phyloP scores from a whole-genome alignment of 805 yeast species.

The Myxozyma lipomycoides region DNA sequence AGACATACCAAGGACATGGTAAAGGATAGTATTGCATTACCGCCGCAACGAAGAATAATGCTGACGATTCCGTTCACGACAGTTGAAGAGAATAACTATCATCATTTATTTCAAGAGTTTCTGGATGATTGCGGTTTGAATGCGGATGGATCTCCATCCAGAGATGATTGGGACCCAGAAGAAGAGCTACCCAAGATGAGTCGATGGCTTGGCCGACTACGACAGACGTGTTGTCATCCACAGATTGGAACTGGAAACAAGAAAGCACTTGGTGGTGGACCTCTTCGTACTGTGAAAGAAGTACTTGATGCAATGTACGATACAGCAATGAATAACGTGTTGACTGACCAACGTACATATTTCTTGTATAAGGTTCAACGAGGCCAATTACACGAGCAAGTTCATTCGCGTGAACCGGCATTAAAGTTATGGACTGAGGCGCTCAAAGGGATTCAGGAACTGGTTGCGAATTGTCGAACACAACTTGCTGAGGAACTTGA shows the following conservation, averaged over 20 bases:
- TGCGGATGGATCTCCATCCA: conserved; percentile 19
- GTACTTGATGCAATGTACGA: conserved; percentile 64
- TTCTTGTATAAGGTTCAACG: conserved; percentile 48
- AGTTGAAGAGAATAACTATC: conserved; percentile 80
- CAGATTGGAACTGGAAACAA: conserved; percentile 33
- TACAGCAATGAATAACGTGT: conserved; percentile 49
- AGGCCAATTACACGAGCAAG: conserved; percentile 67
- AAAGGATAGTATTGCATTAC: conserved; percentile 66
- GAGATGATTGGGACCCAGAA: conserved; percentile 22
- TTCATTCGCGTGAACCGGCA: conserved; percentile 51
- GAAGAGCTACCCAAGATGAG: conserved; percentile 39
- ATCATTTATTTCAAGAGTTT: conserved; percentile 59
- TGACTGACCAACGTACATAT: conserved; percentile 48
- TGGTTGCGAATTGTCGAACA: conserved; percentile 27
- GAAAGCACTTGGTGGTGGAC: conserved; percentile 34
- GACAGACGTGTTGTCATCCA: conserved; percentile 85
- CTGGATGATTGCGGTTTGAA: conserved; percentile 47
- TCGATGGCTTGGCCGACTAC: conserved; percentile 61
- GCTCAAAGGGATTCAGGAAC: conserved; percentile 35
- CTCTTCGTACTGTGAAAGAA: conserved; percentile 55
- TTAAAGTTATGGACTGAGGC: conserved; percentile 45
- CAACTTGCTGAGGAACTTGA: conserved; percentile 27
- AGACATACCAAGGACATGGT: conserved; percentile 87
- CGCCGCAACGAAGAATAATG: conserved; percentile 69
- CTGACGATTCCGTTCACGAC: conserved; percentile 72